Conservation (phyloP, 2,329 filamentous ascomycete species). For the Colletotrichum costaricense region DNA sequence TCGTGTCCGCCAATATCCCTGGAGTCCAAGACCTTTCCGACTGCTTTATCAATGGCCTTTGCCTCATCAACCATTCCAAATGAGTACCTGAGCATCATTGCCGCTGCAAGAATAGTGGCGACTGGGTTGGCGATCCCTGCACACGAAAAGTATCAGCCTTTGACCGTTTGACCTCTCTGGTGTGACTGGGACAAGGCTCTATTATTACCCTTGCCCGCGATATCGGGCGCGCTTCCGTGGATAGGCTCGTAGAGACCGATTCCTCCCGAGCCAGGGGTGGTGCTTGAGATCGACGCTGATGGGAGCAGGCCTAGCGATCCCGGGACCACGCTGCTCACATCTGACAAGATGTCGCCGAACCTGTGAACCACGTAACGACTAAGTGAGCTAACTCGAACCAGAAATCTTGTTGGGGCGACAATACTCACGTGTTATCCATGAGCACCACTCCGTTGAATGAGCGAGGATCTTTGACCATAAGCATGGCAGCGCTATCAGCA, state of each 20-base stretch:
- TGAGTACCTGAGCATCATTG: neutral
- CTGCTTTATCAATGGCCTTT: neutral
- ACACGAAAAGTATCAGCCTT: neutral
- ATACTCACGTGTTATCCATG: neutral
- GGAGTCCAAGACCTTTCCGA: neutral
- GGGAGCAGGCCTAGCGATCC: neutral
- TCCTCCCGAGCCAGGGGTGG: neutral
- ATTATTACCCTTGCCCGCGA: neutral
- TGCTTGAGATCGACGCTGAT: constrained; percentile 39
- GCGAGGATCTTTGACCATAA: constrained; percentile 54
- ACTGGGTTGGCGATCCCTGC: neutral
- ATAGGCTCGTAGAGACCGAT: constrained; percentile 9
- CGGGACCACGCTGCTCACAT: neutral
- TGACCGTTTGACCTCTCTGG: too few species aligned
- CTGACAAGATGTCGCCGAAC: neutral
- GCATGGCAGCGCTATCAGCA: constrained; percentile 59
- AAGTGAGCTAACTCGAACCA: too few species aligned
- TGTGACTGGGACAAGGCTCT: neutral
- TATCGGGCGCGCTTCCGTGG: constrained; percentile 1
- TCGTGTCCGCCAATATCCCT: neutral
- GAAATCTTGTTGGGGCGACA: too few species aligned
- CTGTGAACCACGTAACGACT: neutral
- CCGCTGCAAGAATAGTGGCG: neutral
- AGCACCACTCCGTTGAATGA: neutral
- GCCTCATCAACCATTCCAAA: neutral